These are phyloP conservation scores for Penicillium sp. DNA, from an alignment of 2,329 filamentous ascomycete species.

Conservation along the genomic window DNA sequence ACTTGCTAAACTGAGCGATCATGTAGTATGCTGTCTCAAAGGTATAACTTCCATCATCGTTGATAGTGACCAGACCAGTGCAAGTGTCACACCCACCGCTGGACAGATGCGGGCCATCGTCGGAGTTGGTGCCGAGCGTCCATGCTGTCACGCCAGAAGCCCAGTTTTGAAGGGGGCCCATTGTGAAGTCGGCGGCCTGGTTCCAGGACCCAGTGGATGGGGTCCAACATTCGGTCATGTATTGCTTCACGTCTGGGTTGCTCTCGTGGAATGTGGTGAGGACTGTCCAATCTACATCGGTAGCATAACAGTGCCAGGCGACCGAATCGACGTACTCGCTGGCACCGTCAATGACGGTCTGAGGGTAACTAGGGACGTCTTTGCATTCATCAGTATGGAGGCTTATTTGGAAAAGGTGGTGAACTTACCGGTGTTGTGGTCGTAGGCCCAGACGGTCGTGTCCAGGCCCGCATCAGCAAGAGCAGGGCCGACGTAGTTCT, in stretches of 20 bases:
- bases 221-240: conserved; percentile 44
- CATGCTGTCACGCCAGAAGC: conserved; percentile 31
- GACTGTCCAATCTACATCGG: conserved; percentile 35
- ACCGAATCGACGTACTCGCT: conserved; percentile 30
- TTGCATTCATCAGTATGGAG: neutral
- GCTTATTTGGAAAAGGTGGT: neutral
- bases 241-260: conserved; percentile 35
- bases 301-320: conserved; percentile 43
- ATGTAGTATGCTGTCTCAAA: conserved; percentile 55
- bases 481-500: conserved; percentile 31
- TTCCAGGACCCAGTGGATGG: conserved; percentile 25
- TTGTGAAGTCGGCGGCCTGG: conserved; percentile 28
- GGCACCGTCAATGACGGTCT: conserved; percentile 33
- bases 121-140: conserved; percentile 30
- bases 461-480: conserved; percentile 22
- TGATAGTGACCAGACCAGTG: conserved; percentile 28
- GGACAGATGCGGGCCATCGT: conserved; percentile 28
- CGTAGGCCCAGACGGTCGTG: conserved; percentile 36
- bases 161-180: conserved; percentile 33
- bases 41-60: conserved; percentile 41
- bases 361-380: conserved; percentile 36
- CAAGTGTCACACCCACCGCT: conserved; percentile 30
- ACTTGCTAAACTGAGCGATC: conserved; percentile 54
- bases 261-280: conserved; percentile 35
- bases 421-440: conserved; percentile 37